Evolutionary conservation across 2,329 filamentous ascomycete species (phyloP), one percentile per base, ranked within the genome.

Genomic region (Lojkania enalia): DNA sequence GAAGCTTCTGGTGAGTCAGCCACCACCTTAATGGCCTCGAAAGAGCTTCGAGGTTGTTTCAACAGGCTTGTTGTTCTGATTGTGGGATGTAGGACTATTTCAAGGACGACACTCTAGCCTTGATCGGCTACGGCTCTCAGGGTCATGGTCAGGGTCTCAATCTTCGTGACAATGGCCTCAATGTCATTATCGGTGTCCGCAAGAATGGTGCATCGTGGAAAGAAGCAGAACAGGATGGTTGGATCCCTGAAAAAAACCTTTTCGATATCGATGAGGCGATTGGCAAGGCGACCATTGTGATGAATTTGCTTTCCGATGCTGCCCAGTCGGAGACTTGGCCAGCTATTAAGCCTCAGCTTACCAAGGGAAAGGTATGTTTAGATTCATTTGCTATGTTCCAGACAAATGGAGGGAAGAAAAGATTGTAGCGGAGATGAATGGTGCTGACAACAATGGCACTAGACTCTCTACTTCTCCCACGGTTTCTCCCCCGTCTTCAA

Each of bases 401-500:
- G n/a, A n/a, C n/a, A n/a, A n/a, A n/a, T n/a, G n/a, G n/a, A n/a
- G n/a, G n/a, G n/a, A n/a, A n/a, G n/a, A n/a, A n/a, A n/a, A n/a
- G n/a, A n/a, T n/a, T n/a, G n/a, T n/a, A n/a, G n/a, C n/a, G n/a
- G n/a, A n/a, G n/a, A n/a, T n/a, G n/a, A n/a, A n/a, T n/a, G n/a
- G n/a, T n/a, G n/a, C n/a, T n/a, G n/a, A n/a, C n/a, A n/a, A 53
- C 63, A 41, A 63, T 36, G 4, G 1, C 2, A 33, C 30, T 57
- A 94, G 92, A 99, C 94, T 51, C 89, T 99, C 64, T 99, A 99
- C 87, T 99, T 99, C 85, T 97, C 94, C 64, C 94, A 99, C 85
- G 94, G 94, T 71, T 99, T 99, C 88, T 97, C 94, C 55, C 94
- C 94, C 72, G 91, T 99, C 77, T 99, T 99, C 89, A 96, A 96